A percentile compares a stretch with the other conserved stretches of the same genome.
Evolutionary conservation across 2,329 filamentous ascomycete genomes (phyloP).

Genomic region (Trichophyton benhamiae): DNA sequence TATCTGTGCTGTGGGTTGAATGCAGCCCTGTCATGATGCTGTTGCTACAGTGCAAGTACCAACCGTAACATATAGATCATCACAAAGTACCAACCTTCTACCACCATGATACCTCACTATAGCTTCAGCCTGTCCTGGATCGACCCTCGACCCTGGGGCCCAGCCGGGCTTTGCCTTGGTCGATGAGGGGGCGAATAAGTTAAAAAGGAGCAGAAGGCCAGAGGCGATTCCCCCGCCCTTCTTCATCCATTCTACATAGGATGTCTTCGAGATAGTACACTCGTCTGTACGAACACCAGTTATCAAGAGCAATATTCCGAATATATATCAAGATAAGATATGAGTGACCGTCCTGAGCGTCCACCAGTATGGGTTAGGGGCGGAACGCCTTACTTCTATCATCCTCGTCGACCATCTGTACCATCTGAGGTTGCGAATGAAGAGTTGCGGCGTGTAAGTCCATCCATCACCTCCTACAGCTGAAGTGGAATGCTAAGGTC

Average conservation of each 20-base stretch:
- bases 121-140: not conserved
- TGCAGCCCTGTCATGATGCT: too few relatives aligned
- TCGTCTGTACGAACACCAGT: not conserved
- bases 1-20: too few relatives aligned
- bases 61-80: not conserved
- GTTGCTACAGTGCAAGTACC: not conserved
- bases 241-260: not conserved
- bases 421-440: not conserved
- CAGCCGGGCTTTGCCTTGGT: not conserved
- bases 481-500: not conserved
- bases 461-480: too few relatives aligned
- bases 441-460: slow-evolving; percentile 8
- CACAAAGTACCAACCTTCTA: not conserved
- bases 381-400: slow-evolving; percentile 12
- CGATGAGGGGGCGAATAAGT: not conserved
- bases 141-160: not conserved
- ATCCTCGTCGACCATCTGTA: slow-evolving; percentile 1
- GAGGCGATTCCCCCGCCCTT: not conserved
- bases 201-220: not conserved
- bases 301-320: not conserved
- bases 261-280: not conserved
- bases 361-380: slow-evolving; percentile 14
- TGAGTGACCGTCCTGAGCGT: slow-evolving; percentile 13
- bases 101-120: not conserved
- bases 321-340: not conserved